phyloP scores from a whole-genome alignment of 352 stramenopile species.

The Globisporangium nodosum region DNA sequence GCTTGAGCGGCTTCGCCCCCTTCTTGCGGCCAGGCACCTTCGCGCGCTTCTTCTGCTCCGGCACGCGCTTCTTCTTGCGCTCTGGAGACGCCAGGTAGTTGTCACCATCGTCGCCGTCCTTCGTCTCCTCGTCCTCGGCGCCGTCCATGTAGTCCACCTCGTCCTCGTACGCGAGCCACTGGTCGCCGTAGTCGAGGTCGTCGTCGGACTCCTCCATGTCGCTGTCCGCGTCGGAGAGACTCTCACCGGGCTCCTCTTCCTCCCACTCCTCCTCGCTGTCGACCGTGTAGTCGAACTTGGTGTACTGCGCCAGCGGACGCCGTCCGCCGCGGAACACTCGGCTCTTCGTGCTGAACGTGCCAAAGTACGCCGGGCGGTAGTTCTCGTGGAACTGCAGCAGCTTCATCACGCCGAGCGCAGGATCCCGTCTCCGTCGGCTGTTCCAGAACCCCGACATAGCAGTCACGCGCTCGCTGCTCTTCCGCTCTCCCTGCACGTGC shows the following conservation, averaged over 20 bases:
- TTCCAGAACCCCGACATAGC: conserved; percentile 37
- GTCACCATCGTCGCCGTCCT: conserved; percentile 12
- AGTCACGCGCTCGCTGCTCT: conserved; percentile 18
- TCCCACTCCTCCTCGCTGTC: conserved; percentile 89
- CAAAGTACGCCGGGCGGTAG: conserved; percentile 70
- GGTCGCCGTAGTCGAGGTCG: conserved; percentile 77
- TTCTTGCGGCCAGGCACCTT: conserved; percentile 37
- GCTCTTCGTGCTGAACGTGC: conserved; percentile 60
- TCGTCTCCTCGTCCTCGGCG: conserved; percentile 16
- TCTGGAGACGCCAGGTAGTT: conserved; percentile 20
- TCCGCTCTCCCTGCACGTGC: conserved; percentile 5
- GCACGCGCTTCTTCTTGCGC: conserved; percentile 47
- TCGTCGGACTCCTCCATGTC: conserved; percentile 73
- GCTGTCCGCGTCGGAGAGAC: conserved; percentile 64
- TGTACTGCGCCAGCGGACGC: conserved; percentile 52
- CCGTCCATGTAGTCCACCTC: conserved; percentile 83
- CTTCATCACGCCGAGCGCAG: conserved; percentile 74
- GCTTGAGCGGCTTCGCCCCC: conserved; percentile 54
- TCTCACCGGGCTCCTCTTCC: conserved; percentile 83
- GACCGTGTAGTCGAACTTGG: conserved; percentile 68
- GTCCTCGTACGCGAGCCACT: conserved; percentile 85
- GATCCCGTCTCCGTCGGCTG: conserved; percentile 39
- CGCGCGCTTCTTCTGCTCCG: conserved; percentile 35
- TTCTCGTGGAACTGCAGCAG: conserved; percentile 86
- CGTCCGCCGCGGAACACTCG: conserved; percentile 55